Conservation (phyloP, 352 stramenopile genomes). For the Phytophthora foliorum region DNA sequence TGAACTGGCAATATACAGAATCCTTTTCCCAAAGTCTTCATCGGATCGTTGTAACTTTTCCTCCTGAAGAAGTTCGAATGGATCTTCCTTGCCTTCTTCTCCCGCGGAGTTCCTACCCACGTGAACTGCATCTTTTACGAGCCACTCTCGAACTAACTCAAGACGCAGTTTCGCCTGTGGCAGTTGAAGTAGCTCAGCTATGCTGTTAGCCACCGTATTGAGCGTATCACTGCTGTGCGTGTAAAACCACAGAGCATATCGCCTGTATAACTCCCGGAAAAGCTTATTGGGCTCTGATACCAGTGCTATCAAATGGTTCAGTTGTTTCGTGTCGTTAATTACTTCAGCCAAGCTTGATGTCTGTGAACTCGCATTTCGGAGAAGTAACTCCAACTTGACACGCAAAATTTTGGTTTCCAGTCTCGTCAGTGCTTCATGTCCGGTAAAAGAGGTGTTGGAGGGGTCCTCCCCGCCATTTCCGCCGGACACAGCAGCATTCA, state of each 20-base stretch:
- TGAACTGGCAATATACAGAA: conserved; percentile 42
- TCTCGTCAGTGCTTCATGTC: conserved; percentile 36
- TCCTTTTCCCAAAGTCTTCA: conserved; percentile 42
- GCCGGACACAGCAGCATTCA: conserved; percentile 27
- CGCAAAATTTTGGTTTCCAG: conserved; percentile 56
- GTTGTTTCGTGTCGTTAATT: conserved; percentile 25
- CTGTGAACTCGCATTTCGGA: conserved; percentile 34
- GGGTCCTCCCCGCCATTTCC: conserved; percentile 10
- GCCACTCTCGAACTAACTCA: conserved; percentile 61
- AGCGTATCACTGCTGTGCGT: conserved; percentile 36
- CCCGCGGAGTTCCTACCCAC: conserved; percentile 1
- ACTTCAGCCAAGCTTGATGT: conserved; percentile 21
- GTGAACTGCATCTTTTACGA: conserved; percentile 54
- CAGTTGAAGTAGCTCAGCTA: conserved; percentile 44
- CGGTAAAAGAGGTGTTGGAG: conserved; percentile 47
- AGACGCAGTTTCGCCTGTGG: conserved; percentile 38
- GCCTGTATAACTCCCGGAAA: conserved; percentile 56
- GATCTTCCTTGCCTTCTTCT: conserved; percentile 33
- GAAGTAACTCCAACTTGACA: conserved; percentile 47
- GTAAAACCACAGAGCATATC: conserved; percentile 49
- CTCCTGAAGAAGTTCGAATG: conserved; percentile 44
- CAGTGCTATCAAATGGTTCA: conserved; percentile 39
- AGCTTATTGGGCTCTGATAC: conserved; percentile 47
- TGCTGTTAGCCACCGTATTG: conserved; percentile 38
- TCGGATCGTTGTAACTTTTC: conserved; percentile 45